Conservation (phyloP, 169 alveolate genomes). For the Eimeria brunetti region DNA sequence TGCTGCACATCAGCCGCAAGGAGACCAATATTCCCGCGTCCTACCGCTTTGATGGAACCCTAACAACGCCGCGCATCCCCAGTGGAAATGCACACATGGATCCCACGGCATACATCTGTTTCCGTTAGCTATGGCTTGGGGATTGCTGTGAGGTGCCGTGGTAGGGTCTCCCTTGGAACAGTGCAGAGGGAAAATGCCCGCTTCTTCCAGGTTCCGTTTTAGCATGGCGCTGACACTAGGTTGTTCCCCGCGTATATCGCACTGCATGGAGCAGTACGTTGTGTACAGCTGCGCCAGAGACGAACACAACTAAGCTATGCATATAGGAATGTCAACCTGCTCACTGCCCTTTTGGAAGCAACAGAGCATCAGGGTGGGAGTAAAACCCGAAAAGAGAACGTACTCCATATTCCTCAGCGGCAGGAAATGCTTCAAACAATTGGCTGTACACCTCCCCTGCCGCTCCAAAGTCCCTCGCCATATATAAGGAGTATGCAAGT, state of each 20-base stretch:
- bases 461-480: slow-evolving; percentile 28
- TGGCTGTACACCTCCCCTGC: slow-evolving; percentile 53
- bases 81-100: neutral
- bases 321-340: neutral
- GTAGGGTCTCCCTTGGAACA: neutral
- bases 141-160: neutral
- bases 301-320: neutral
- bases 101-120: neutral
- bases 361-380: neutral
- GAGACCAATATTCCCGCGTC: neutral
- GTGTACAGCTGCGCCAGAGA: slow-evolving; percentile 24
- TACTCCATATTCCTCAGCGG: slow-evolving; percentile 43
- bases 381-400: neutral
- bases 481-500: slow-evolving; percentile 65
- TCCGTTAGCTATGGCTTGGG: neutral
- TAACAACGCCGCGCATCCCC: neutral
- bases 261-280: slow-evolving; percentile 24
- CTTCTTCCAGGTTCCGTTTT: neutral
- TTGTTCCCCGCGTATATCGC: neutral
- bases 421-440: slow-evolving; percentile 36
- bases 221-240: neutral
- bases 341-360: neutral
- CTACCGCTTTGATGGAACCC: neutral
- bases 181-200: neutral
- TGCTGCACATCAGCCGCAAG: neutral